Percentiles rank a stretch among this genome's conserved stretches.
These are phyloP conservation scores for Jackrogersella minutella DNA, from an alignment of 495 filamentous ascomycete genomes.

Conservation along the genomic window DNA sequence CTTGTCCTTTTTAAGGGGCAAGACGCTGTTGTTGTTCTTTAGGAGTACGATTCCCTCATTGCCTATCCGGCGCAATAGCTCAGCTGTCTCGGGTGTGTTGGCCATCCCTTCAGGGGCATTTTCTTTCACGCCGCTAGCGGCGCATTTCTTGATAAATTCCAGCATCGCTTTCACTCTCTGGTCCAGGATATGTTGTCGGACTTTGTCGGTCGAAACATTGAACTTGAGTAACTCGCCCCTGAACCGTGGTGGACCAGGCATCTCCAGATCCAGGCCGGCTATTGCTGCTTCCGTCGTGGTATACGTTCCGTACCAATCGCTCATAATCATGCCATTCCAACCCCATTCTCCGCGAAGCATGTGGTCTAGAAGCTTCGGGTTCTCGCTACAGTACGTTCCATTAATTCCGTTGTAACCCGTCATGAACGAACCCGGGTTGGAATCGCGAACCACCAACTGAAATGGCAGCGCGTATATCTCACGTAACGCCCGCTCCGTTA, in stretches of 20 bases:
- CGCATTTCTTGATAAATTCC: slow-evolving; percentile 66
- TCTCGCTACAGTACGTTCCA: slow-evolving; percentile 73
- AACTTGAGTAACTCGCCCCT: slow-evolving; percentile 67
- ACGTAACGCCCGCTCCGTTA: slow-evolving; percentile 74
- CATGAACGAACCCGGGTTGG: slow-evolving; percentile 73
- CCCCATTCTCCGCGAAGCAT: slow-evolving; percentile 76
- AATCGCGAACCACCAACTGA: slow-evolving; percentile 72
- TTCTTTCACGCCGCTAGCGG: slow-evolving; percentile 62
- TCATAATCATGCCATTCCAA: slow-evolving; percentile 74
- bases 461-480: slow-evolving; percentile 83
- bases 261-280: slow-evolving; percentile 77
- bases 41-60: slow-evolving; percentile 75
- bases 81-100: slow-evolving; percentile 55
- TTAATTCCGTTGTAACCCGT: slow-evolving; percentile 80
- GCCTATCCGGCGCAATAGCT: slow-evolving; percentile 67
- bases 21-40: slow-evolving; percentile 71
- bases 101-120: slow-evolving; percentile 52
- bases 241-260: slow-evolving; percentile 75
- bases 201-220: slow-evolving; percentile 65
- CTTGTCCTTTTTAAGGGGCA: slow-evolving; percentile 72
- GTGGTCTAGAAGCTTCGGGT: slow-evolving; percentile 66
- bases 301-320: slow-evolving; percentile 78
- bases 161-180: slow-evolving; percentile 69
- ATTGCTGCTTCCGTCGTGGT: slow-evolving; percentile 70
- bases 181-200: slow-evolving; percentile 65